A percentile compares a stretch with the other conserved stretches of the same genome.
These are phyloP conservation scores for Cladosporium cucumerinum DNA, from an alignment of 2,329 filamentous ascomycete genomes.

Conservation along the genomic window DNA sequence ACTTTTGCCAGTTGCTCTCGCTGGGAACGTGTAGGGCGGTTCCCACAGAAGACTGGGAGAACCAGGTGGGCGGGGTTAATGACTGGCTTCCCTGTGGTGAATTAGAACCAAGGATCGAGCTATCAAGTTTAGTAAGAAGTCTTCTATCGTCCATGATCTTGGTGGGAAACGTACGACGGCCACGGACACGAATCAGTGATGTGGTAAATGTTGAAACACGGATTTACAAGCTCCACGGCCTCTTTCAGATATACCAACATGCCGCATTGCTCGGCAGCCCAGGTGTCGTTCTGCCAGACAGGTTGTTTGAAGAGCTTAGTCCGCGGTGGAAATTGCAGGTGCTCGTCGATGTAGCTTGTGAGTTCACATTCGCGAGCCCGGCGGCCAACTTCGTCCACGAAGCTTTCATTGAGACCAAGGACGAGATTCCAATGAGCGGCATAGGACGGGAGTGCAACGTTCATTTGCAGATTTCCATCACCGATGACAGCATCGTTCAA, in stretches of 20 bases:
- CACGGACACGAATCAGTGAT: constrained; percentile 31
- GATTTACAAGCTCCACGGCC: constrained; percentile 31
- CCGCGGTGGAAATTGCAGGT: constrained; percentile 38
- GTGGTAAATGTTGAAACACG: constrained; percentile 36
- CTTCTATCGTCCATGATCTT: not conserved
- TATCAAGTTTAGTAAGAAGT: not conserved
- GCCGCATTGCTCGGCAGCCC: constrained; percentile 27
- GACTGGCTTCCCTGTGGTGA: constrained; percentile 15
- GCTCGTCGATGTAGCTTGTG: constrained; percentile 49
- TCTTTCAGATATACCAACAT: constrained; percentile 32
- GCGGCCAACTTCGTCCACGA: constrained; percentile 36
- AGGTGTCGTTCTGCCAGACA: constrained; percentile 7
- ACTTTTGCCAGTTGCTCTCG: constrained; percentile 11
- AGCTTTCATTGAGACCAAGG: constrained; percentile 43
- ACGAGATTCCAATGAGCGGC: constrained; percentile 41
- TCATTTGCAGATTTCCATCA: constrained; percentile 42
- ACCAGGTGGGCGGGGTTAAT: constrained; percentile 42
- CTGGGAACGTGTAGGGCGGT: constrained; percentile 12
- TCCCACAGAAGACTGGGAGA: constrained; percentile 18
- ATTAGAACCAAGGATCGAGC: constrained; percentile 19
- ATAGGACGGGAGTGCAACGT: constrained; percentile 34
- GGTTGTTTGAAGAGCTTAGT: constrained; percentile 26
- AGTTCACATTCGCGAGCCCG: constrained; percentile 38
- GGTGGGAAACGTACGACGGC: constrained; percentile 20
- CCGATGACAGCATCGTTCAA: constrained; percentile 45